Evolutionary conservation across 1,139 yeast species (phyloP).

Genomic region (Hansenula sp.): DNA sequence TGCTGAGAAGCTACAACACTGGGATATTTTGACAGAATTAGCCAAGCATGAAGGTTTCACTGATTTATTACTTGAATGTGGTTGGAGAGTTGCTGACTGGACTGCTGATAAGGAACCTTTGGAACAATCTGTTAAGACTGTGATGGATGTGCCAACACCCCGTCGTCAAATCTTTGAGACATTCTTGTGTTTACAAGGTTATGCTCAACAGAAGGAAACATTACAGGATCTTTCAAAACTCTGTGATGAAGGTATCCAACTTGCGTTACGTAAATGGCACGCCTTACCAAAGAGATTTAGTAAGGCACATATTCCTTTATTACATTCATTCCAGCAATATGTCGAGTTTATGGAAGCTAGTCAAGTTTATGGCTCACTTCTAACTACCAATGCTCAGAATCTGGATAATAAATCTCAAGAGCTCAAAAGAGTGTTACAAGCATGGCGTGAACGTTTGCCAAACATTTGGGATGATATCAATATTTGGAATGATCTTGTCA

Average conservation of each 20-base stretch:
- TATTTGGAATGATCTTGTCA: slow-evolving; percentile 94
- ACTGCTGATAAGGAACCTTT: slow-evolving; percentile 90
- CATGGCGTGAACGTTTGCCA: slow-evolving; percentile 97
- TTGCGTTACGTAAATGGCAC: slow-evolving; percentile 91
- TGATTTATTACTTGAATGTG: slow-evolving; percentile 90
- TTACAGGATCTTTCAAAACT: slow-evolving; percentile 74
- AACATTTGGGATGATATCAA: slow-evolving; percentile 97
- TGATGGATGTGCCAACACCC: slow-evolving; percentile 98
- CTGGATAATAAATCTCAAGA: slow-evolving; percentile 91
- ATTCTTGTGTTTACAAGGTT: slow-evolving; percentile 86
- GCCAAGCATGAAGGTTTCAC: slow-evolving; percentile 98
- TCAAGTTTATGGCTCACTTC: slow-evolving; percentile 85
- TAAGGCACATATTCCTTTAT: slow-evolving; percentile 82
- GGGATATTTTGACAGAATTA: slow-evolving; percentile 95
- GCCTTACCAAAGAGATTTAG: slow-evolving; percentile 77
- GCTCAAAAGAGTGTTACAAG: slow-evolving; percentile 87
- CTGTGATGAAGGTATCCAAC: slow-evolving; percentile 95
- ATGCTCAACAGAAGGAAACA: slow-evolving; percentile 84
- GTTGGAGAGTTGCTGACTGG: slow-evolving; percentile 99
- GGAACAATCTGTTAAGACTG: slow-evolving; percentile 91
- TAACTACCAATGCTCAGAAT: slow-evolving; percentile 88
- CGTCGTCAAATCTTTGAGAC: slow-evolving; percentile 94
- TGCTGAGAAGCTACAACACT: slow-evolving; percentile 95
- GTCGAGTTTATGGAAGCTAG: slow-evolving; percentile 98
- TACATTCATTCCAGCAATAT: slow-evolving; percentile 95